A percentile compares a stretch with the other conserved stretches of the same genome.
Conservation (phyloP, 768 basidiomycete species). For the Hygrocybe punicea region DNA sequence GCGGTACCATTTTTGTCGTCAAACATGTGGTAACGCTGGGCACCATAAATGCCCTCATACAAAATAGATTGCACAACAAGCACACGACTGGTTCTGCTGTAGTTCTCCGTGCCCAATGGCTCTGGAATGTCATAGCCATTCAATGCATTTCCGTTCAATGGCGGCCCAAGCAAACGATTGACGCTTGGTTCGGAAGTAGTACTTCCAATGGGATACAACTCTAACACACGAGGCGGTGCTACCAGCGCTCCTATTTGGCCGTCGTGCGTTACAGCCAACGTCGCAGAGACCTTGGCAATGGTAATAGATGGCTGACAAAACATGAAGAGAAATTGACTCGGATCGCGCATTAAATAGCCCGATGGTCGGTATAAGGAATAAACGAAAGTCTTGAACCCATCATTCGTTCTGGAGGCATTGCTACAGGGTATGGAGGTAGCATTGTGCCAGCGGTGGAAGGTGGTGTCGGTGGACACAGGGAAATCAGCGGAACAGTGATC, state of each 20-base stretch:
- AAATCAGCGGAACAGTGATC: background rate
- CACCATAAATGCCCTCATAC: background rate
- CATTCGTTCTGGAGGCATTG: background rate
- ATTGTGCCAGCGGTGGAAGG: background rate
- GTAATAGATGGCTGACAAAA: conserved; percentile 1
- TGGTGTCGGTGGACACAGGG: background rate
- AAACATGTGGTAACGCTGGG: background rate
- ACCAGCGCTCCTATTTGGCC: background rate
- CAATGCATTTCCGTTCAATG: background rate
- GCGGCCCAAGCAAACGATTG: background rate
- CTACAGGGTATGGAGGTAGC: background rate
- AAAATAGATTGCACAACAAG: background rate
- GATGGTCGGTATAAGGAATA: background rate
- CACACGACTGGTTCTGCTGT: background rate
- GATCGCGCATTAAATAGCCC: background rate
- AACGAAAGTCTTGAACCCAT: background rate
- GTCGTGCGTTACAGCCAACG: background rate
- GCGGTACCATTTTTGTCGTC: background rate
- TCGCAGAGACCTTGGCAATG: background rate
- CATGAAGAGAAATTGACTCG: background rate
- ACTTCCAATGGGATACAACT: background rate
- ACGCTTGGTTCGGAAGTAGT: background rate
- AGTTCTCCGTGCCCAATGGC: background rate
- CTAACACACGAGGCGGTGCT: background rate
- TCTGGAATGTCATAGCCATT: conserved; percentile 2